These are phyloP conservation scores for Brassica napus DNA, from an alignment of 345 rosid genomes.

Conservation along the genomic window Da-Ae NC_063436.1:17477001-17477500, in stretches of 20 bases:
- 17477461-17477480: not conserved
- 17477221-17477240: constrained; percentile 99
- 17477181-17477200: constrained; percentile 77
- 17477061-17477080: constrained; percentile 99
- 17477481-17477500: not conserved
- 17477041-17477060: constrained; percentile 97
- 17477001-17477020: constrained; percentile 20
- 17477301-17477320: constrained; percentile 2
- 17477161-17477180: constrained; percentile 6
- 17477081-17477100: constrained; percentile 99
- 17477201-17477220: constrained; percentile 95
- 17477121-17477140: not conserved
- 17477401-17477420: not conserved
- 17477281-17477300: constrained; percentile 16
- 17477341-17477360: not conserved
- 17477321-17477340: not conserved
- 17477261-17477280: constrained; percentile 61
- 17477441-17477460: not conserved
- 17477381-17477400: not conserved
- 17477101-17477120: constrained; percentile 30
- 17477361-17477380: not conserved
- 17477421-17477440: not conserved
- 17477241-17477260: constrained; percentile 99
- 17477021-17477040: constrained; percentile 79
- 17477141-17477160: constrained; percentile 10